Evolutionary conservation across 1,284 basidiomycete species (phyloP).

Genomic region (Sutorius eximius): DNA sequence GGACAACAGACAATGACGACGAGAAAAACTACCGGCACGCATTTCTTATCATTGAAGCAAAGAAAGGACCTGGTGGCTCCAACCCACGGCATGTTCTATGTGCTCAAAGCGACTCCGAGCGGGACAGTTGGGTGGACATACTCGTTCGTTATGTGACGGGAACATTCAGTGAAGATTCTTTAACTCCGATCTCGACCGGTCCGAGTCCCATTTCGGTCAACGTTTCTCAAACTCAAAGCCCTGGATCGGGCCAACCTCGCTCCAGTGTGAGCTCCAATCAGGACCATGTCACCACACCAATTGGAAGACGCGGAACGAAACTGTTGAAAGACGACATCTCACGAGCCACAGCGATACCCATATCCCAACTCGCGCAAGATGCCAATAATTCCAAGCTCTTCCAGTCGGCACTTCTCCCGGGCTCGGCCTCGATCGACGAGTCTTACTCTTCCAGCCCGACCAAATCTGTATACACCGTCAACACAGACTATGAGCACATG

Average conservation of each 20-base stretch:
- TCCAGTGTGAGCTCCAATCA: conserved; percentile 57
- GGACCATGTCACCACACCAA: conserved; percentile 39
- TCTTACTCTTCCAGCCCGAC: conserved; percentile 54
- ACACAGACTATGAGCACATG: conserved; percentile 34
- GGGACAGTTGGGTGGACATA: conserved; percentile 94
- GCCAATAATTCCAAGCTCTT: conserved; percentile 62
- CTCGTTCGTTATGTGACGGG: conserved; percentile 84
- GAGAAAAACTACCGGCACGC: conserved; percentile 96
- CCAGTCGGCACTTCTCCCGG: conserved; percentile 39
- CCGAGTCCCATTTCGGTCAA: conserved; percentile 32
- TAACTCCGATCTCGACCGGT: conserved; percentile 24
- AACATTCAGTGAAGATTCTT: conserved; percentile 64
- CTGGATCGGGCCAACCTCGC: conserved; percentile 45
- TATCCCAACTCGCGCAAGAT: conserved; percentile 58
- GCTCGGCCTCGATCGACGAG: conserved; percentile 34
- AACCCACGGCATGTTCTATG: conserved; percentile 89
- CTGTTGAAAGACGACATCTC: conserved; percentile 67
- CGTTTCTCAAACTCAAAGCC: conserved; percentile 20
- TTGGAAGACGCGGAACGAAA: conserved; percentile 37
- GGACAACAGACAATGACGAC: conserved; percentile 58
- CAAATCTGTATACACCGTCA: conserved; percentile 48
- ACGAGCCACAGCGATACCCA: conserved; percentile 56
- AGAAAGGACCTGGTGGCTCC: conserved; percentile 67
- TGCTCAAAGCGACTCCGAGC: conserved; percentile 90
- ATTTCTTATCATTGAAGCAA: conserved; percentile 92